Base-by-base conservation (phyloP, 805 yeast genomes). In the Nakazawaea laoshanensis region DNA sequence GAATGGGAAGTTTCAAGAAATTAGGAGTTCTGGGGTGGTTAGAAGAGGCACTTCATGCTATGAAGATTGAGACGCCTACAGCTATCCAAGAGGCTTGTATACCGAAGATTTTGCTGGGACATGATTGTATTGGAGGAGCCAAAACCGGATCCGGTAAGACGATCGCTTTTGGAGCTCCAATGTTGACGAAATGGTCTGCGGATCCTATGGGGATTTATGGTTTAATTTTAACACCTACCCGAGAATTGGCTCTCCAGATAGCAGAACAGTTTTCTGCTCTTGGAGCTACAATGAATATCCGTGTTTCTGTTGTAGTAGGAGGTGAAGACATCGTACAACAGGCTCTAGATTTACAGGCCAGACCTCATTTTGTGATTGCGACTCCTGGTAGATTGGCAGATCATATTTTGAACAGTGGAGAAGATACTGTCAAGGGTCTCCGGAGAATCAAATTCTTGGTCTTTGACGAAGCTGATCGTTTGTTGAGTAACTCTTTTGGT, bases 111-210 rank as follows among this genome's bases (percentile, higher is more conserved):
- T 52, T 92, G 24, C 65, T 64, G 26, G 96, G 94, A 6, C 70
- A 77, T 44, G 95, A 88, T 53, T 88, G 96, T 57, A 89, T 92
- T 33, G 99, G 98, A 32, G 98, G 98, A 27, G 98, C 98, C 20
- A 83, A 83, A 54, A 92, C 98, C 0, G 98, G 98, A 57, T 80
- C 94, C 12, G 98, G 98, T 70, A 92, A 92, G 53, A 92, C 98
- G 2, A 77, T 92, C 15, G 96, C 97, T 1, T 92, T 92, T 67
- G 97, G 89, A 1, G 94, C 86, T n/a, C 98, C 98, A 2, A 89
- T 92, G 85, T 63, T 92, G 36, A 75, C 94, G 1, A 69, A 80
- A 49, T 92, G 97, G 96, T 83, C 96, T 0, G 82, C 79, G 43
- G 97, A 92, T 52, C 98, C 98, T 1, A 71, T 71, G 54, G 98